These are phyloP conservation scores for thale cress (Arabidopsis thaliana) DNA, from an alignment of 345 rosid genomes.

Conservation along the genomic window TAIR10.1 NC_003076.8:3460001-3460500, in stretches of 20 bases:
- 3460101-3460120: too few species aligned
- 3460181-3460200: background rate
- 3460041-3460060: too few species aligned
- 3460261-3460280: background rate
- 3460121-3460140: too few species aligned
- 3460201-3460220: conserved; percentile 40
- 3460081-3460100: too few species aligned
- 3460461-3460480: background rate
- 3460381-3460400: background rate
- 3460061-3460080: too few species aligned
- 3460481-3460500: background rate
- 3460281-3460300: background rate
- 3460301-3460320: background rate
- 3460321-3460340: background rate
- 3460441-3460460: background rate
- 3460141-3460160: background rate
- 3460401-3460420: background rate
- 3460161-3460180: background rate
- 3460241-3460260: background rate
- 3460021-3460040: too few species aligned
- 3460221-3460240: conserved; percentile 32
- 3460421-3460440: conserved; percentile 6
- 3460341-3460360: background rate
- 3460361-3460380: background rate
- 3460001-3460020: too few species aligned